Evolutionary conservation across 768 basidiomycete species (phyloP), one percentile per base, ranked within the genome.

Genomic region (Xerocomellus chrysenteron): DNA sequence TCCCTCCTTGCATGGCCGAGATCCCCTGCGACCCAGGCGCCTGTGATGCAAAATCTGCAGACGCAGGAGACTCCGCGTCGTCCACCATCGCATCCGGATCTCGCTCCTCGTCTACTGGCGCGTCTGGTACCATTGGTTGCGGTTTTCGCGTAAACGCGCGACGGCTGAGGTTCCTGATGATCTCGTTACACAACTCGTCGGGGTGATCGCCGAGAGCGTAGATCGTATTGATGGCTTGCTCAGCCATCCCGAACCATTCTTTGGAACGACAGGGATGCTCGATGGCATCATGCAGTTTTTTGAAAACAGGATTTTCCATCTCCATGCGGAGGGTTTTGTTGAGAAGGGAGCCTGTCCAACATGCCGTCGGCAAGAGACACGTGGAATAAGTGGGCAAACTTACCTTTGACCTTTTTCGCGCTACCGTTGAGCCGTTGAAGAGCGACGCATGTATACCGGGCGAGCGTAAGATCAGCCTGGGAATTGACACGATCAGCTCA

Each of bases 171-270:
- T 86, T 85, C 74, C 86, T 91, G 69, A 98, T 87, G 50, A 98
- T 77, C 2, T 79, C 80, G 53, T 86, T 81, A 71, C 93, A 95
- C 35, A 98, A 76, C 2, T 80, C 69, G 67, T 97, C 96, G 1
- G 96, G 97, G 59, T 94, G 93, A 65, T 98, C 93, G 19, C 92
- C 95, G 2, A 99, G 82, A 0, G 90, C 86, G 64, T 98, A 99
- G 49, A 97, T 88, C 2, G 96, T 94, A 69, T 99, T 98, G 73
- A 99, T 87, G 10, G 87, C 92, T 71, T 99, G 96, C 70, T 99
- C 97, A 0, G 96, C 92, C 74, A 98, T 84, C 11, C 88, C 88
- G 63, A 99, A 98, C 96, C 96, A 99, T 55, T 98, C 94, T 62
- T 87, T 90, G 19, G 88, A 88, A 44, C 86, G 81, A 55, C 86